Base-by-base conservation (phyloP, 108 stramenopile genomes). In the Cyclotella cryptica region DNA sequence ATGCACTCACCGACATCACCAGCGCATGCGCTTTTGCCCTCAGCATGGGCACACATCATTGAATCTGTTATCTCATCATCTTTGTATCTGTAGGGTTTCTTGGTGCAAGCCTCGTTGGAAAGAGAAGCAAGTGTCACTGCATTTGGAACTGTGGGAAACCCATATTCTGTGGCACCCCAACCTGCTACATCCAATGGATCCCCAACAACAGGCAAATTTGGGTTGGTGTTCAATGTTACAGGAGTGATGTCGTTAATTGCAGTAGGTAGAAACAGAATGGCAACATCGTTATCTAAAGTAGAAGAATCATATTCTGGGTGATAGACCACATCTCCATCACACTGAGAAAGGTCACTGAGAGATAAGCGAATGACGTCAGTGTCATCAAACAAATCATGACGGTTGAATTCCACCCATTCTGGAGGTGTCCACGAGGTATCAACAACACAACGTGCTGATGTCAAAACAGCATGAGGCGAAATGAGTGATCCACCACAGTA, bases 41-140 rank as follows among this genome's bases (percentile, higher is more conserved):
- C 6, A 13, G 19, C 24, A 26, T 13, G 1, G 13, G 55, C 55
- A 58, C 55, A 58, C 26, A 58, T 58, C 55, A 58, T 58, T 27
- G 55, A 26, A 21, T 17, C 55, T 21, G 55, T 26, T 3, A 58
- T 58, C 12, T 58, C 22, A 7, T 26, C 55, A 3, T 58, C 55
- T 9, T 58, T 58, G 24, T 58, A 58, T 24, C 55, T 7, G 55
- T 58, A 58, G 3, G 55, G 55, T 58, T 58, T 58, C 55, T 58
- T 58, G 12, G 55, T 58, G 24, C 55, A 58, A 28, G 22, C 55
- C 9, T 58, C 9, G 22, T 58, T 58, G 55, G 17, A 13, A 28
- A 58, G 13, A 58, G 7, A 28, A 27, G 19, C 21, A 17, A 49
- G 18, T 7, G 47, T 49, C 2, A 49, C 47, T 3, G 47, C 47